These are phyloP conservation scores for Byssochlamys sp. DNA, from an alignment of 2,329 filamentous ascomycete genomes.

Conservation along the genomic window DNA sequence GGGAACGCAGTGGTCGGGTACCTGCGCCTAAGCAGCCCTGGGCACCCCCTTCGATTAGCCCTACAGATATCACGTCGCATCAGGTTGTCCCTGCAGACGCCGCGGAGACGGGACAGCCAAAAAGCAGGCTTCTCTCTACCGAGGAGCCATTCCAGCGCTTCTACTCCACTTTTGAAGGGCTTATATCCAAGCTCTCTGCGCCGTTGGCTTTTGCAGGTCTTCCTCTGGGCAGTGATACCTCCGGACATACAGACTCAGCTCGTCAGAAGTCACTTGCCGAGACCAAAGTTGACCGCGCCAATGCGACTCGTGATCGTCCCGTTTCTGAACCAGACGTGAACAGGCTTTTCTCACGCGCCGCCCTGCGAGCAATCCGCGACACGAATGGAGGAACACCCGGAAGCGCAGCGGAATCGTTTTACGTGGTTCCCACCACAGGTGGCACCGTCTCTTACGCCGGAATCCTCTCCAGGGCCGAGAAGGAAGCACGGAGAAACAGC, in stretches of 20 bases:
- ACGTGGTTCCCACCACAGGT: constrained; percentile 83
- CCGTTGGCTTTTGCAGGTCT: constrained; percentile 88
- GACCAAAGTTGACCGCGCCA: constrained; percentile 28
- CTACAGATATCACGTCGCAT: constrained; percentile 26
- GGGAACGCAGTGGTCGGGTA: constrained; percentile 16
- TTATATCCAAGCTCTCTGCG: constrained; percentile 80
- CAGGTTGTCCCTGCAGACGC: constrained; percentile 21
- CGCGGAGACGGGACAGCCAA: constrained; percentile 15
- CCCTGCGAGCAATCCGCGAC: constrained; percentile 66
- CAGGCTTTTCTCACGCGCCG: constrained; percentile 75
- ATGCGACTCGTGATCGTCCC: constrained; percentile 29
- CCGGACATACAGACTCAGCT: constrained; percentile 14
- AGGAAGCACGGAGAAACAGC: constrained; percentile 33
- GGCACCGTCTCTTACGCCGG: constrained; percentile 88
- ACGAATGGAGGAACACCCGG: constrained; percentile 50
- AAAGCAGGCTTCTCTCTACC: constrained; percentile 15
- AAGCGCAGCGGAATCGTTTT: constrained; percentile 65
- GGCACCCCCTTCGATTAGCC: constrained; percentile 24
- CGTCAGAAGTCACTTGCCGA: constrained; percentile 26
- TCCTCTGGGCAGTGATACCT: constrained; percentile 53
- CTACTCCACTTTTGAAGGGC: constrained; percentile 80
- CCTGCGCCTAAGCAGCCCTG: constrained; percentile 22
- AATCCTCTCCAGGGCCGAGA: constrained; percentile 55
- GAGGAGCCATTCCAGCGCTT: constrained; percentile 84
- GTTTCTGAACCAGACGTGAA: constrained; percentile 63